These are phyloP conservation scores for Hydnomerulius pinastri DNA, from an alignment of 768 basidiomycete genomes.

Conservation along the genomic window DNA sequence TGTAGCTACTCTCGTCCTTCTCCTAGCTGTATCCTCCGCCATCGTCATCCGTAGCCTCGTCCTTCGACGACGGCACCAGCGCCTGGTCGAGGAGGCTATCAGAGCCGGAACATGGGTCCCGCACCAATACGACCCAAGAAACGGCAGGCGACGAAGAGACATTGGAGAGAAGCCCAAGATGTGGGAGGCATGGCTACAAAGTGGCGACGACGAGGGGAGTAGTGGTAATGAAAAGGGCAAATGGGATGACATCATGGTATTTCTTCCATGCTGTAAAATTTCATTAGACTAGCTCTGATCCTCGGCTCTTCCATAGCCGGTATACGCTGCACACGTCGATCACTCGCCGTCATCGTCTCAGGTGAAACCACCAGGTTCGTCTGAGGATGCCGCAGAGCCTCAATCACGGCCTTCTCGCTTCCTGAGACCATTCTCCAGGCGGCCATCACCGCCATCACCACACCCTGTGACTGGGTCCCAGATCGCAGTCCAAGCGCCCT, in stretches of 20 bases:
- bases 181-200: constrained; percentile 30
- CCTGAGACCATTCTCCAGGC: constrained; percentile 16
- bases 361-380: not conserved
- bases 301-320: constrained; percentile 18
- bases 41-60: constrained; percentile 67
- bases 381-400: constrained; percentile 4
- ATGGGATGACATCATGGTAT: constrained; percentile 33
- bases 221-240: constrained; percentile 20
- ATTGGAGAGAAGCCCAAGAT: constrained; percentile 33
- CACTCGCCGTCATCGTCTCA: constrained; percentile 9
- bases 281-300: not conserved
- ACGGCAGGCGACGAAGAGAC: constrained; percentile 24
- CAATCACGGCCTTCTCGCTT: constrained; percentile 15
- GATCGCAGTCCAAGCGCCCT: not conserved
- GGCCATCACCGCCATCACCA: constrained; percentile 15
- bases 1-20: constrained; percentile 64
- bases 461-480: constrained; percentile 7
- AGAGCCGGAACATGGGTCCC: constrained; percentile 63
- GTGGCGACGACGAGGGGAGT: constrained; percentile 8
- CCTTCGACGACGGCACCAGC: constrained; percentile 61
- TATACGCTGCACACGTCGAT: constrained; percentile 22
- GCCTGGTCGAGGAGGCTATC: constrained; percentile 63
- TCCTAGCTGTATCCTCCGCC: constrained; percentile 65
- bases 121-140: constrained; percentile 9
- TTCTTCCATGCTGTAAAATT: not conserved